Base-by-base conservation (phyloP, 169 alveolate genomes). In the Eimeria falciformis region DNA sequence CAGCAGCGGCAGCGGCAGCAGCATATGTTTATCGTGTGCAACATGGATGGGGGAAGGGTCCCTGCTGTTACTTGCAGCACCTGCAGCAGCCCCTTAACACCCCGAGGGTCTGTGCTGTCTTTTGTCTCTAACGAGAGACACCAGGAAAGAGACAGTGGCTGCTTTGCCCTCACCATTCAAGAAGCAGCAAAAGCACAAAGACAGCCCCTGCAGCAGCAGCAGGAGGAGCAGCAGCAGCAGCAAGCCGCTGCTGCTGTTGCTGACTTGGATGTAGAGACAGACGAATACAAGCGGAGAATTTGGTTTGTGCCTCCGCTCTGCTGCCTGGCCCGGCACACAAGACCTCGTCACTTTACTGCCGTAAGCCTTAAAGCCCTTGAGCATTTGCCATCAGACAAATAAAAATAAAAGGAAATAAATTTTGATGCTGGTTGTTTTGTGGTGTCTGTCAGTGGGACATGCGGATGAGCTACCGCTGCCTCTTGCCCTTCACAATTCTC, bases 301-400 rank as follows among this genome's bases (percentile, higher is more conserved):
- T 79, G 88, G 88, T 79, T 79, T 50, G 88, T 79, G 18, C 88
- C 88, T 0, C 88, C 88, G 7, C 73, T 79, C 5, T 79, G 88
- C 71, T 79, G 88, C 88, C 53, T 79, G 55, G 88, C 88, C 40
- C 53, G 88, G 88, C 40, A 53, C 5, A 79, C 88, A 29, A 55
- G 29, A 29, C 73, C 88, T 43, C 47, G 88, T 47, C 40, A 46
- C 27, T 79, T 79, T 12, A 50, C 88, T 17, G 88, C 88, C 33
- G 88, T 79, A n/a, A 23, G 88, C 14, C 65, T 50, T 50, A 11
- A n/a, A n/a, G n/a, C n/a, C n/a, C n/a, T n/a, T n/a, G n/a, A n/a
- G n/a, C n/a, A n/a, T n/a, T n/a, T n/a, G n/a, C n/a, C n/a, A n/a
- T n/a, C n/a, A n/a, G n/a, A n/a, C n/a, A n/a, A n/a, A n/a, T n/a